Base-by-base conservation (phyloP, 2,329 filamentous ascomycete genomes). In the Parastagonospora nodorum region DNA sequence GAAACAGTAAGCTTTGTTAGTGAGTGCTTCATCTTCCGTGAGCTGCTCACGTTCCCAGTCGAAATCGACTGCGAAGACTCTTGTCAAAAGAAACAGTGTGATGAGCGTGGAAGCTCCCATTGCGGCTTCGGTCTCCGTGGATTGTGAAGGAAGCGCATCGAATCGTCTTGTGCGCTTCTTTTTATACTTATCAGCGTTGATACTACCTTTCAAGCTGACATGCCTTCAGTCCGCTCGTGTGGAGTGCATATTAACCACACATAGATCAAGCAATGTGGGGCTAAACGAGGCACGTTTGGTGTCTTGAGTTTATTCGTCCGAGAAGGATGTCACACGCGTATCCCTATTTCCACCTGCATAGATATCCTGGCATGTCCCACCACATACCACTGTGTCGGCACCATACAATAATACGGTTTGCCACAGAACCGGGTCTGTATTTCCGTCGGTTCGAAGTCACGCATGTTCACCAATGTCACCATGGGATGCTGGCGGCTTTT, bases 31-130 rank as follows among this genome's bases (percentile, higher is more conserved):
- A 41, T 42, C 43, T 37, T 60, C 51, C 9, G 49, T 61, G 32
- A 69, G 55, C 45, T 66, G 63, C 11, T 60, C 47, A 7, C 47
- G 41, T 49, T 68, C 66, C 45, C 50, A 69, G n/a, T 43, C 51
- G 41, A 69, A 68, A 28, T 69, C 62, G 42, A 59, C 8, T 3
- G 58, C 60, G 8, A 40, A 14, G n/a, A 32, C 27, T 14, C 14
- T 38, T 1, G 30, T 14, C 11, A 16, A 15, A 35, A 53, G 27
- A 7, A 50, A 14, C 4, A 51, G 36, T 5, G 39, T 5, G 2
- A 48, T 9, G 7, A 38, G 3, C 32, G 10, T 28, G 16, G 4
- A 10, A 7, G 39, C 35, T 14, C 41, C 9, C 43, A 37, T 50
- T 24, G 19, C 5, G 19, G 29, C 6, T 49, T 31, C 8, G 8